A percentile compares a stretch with the other conserved stretches of the same genome.
phyloP scores from a whole-genome alignment of 2,329 filamentous ascomycete species.

The Fusarium armeniacum region DNA sequence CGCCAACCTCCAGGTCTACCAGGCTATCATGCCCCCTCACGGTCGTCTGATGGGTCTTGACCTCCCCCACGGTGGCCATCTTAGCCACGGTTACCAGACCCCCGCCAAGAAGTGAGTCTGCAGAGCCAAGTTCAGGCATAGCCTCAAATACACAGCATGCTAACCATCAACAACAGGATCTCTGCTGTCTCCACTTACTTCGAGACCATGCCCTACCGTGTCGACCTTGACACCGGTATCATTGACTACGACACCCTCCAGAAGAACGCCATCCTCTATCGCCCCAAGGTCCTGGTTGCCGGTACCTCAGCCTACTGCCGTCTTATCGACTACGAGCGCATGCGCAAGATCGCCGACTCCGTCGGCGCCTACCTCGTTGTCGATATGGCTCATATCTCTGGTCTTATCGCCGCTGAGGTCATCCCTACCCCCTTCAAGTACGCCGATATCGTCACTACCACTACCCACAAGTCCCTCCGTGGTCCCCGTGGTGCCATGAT shows the following conservation, averaged over 20 bases:
- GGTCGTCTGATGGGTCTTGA: slow-evolving; percentile 98
- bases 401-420: slow-evolving; percentile 91
- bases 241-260: slow-evolving; percentile 97
- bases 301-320: slow-evolving; percentile 99
- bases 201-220: slow-evolving; percentile 96
- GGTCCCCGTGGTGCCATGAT: slow-evolving; percentile 99
- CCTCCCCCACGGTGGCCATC: slow-evolving; percentile 92
- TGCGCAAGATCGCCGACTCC: slow-evolving; percentile 94
- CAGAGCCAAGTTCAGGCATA: background rate
- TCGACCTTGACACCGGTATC: slow-evolving; percentile 89
- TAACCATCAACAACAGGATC: slow-evolving; percentile 68
- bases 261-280: slow-evolving; percentile 90
- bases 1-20: slow-evolving; percentile 98
- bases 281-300: slow-evolving; percentile 95
- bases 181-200: slow-evolving; percentile 99
- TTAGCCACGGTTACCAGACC: slow-evolving; percentile 98
- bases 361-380: slow-evolving; percentile 95
- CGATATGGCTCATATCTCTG: slow-evolving; percentile 99
- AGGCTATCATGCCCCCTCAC: slow-evolving; percentile 95
- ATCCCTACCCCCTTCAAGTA: slow-evolving; percentile 93
- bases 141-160: background rate
- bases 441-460: slow-evolving; percentile 97
- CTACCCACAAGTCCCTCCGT: slow-evolving; percentile 98
- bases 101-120: slow-evolving; percentile 83
- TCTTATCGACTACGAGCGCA: slow-evolving; percentile 94